phyloP scores from a whole-genome alignment of 306 rosid genomes.

The Quercus alba region DNA sequence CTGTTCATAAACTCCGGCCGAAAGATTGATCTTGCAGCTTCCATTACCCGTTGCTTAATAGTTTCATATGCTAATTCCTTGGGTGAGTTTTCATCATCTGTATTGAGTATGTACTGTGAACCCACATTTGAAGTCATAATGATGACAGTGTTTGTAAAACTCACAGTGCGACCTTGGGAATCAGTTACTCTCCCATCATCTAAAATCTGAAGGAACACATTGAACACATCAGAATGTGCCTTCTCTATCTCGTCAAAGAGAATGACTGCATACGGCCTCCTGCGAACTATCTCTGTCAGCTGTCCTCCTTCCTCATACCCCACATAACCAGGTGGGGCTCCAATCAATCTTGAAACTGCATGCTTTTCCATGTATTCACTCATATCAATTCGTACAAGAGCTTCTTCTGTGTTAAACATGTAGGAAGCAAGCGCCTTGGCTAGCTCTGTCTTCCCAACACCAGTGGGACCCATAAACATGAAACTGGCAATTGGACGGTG shows the following conservation, averaged over 20 bases:
- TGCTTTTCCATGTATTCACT: conserved; percentile 99
- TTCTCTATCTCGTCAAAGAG: conserved; percentile 96
- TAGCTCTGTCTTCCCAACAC: conserved; percentile 95
- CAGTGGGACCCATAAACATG: conserved; percentile 99
- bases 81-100: conserved; percentile 54
- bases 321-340: conserved; percentile 98
- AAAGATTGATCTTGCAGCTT: conserved; percentile 89
- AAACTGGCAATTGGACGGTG: conserved; percentile 96
- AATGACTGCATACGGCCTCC: conserved; percentile 91
- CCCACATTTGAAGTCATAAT: conserved; percentile 99
- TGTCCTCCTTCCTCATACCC: conserved; percentile 99
- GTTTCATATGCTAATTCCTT: conserved; percentile 68
- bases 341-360: conserved; percentile 87
- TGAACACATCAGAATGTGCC: conserved; percentile 89
- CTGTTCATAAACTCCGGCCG: conserved; percentile 98
- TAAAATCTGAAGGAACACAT: conserved; percentile 90
- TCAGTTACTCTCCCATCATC: conserved; percentile 97
- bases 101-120: conserved; percentile 83
- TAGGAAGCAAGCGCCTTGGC: conserved; percentile 96
- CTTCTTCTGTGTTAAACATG: conserved; percentile 94
- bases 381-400: conserved; percentile 96
- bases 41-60: conserved; percentile 86
- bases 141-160: conserved; percentile 88
- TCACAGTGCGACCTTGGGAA: conserved; percentile 91
- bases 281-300: conserved; percentile 83